phyloP scores from a whole-genome alignment of 75 land plant species.

The Cunninghamia lanceolata region DNA sequence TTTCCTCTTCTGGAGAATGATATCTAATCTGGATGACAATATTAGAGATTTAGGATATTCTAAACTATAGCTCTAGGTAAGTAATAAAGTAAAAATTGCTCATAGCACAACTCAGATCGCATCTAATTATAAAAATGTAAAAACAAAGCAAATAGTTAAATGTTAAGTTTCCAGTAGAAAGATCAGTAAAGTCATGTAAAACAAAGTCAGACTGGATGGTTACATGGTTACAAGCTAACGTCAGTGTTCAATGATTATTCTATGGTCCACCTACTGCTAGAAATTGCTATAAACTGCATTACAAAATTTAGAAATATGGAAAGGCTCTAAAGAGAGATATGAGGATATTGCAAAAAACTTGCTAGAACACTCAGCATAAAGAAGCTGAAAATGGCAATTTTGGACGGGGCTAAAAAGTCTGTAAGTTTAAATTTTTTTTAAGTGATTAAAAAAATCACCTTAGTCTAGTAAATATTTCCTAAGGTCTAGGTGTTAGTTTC shows the following conservation, averaged over 20 bases:
- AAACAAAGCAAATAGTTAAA: not conserved
- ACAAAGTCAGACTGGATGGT: not conserved
- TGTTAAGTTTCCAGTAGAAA: not conserved
- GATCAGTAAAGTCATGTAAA: not conserved
- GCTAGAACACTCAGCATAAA: not conserved
- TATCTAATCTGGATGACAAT: constrained; percentile 60
- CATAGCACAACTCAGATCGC: not conserved
- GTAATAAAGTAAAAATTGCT: not conserved
- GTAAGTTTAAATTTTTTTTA: not conserved
- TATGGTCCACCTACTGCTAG: not conserved
- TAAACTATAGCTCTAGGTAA: not conserved
- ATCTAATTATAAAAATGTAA: not conserved
- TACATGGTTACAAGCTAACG: not conserved
- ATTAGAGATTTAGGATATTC: not conserved
- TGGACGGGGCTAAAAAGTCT: not conserved
- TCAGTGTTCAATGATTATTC: not conserved
- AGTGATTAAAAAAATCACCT: too few relatives aligned
- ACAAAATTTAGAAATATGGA: not conserved
- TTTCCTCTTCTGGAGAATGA: constrained; percentile 89
- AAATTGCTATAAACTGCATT: not conserved
- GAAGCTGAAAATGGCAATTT: not conserved
- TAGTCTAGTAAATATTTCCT: too few relatives aligned
- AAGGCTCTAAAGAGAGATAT: not conserved
- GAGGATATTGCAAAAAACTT: not conserved
- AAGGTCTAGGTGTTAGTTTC: too few relatives aligned